Percentiles rank a stretch among this genome's conserved stretches.
These are phyloP conservation scores for Heliosperma pusillum DNA, from an alignment of 148 eudicot species.

Conservation along the genomic window DNA sequence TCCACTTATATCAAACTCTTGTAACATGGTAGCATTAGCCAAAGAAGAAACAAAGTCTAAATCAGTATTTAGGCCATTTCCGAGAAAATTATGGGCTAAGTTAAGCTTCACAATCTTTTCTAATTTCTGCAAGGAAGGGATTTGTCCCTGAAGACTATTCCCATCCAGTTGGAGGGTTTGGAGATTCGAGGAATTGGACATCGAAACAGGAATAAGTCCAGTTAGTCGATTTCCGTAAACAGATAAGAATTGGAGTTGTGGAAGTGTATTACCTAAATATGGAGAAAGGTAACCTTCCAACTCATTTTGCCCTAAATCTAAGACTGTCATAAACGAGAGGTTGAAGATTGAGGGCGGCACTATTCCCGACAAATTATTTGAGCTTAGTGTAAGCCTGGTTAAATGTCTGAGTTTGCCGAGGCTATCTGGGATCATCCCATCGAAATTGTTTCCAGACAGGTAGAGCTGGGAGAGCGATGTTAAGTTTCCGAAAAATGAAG, in stretches of 20 bases:
- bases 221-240: not conserved
- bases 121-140: conserved; percentile 20
- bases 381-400: not conserved
- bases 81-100: conserved; percentile 26
- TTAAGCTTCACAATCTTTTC: not conserved
- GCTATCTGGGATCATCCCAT: conserved; percentile 22
- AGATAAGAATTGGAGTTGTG: conserved; percentile 14
- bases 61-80: conserved; percentile 23
- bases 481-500: conserved; percentile 22
- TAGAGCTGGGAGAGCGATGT: not conserved
- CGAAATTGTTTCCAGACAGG: not conserved
- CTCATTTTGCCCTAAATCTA: conserved; percentile 9
- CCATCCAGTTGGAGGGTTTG: not conserved
- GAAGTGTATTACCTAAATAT: conserved; percentile 17
- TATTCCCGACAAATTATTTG: conserved; percentile 20
- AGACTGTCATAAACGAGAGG: conserved; percentile 2
- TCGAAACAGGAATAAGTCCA: conserved; percentile 21
- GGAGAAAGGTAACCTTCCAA: conserved; percentile 30
- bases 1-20: not conserved
- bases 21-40: conserved; percentile 30
- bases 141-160: conserved; percentile 28
- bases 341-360: conserved; percentile 30
- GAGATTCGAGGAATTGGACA: conserved; percentile 25
- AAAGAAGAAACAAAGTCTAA: conserved; percentile 33
- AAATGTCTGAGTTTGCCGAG: conserved; percentile 19